Evolutionary conservation across 2,329 filamentous ascomycete genomes (phyloP).

Genomic region (Thielaviopsis ethacetica): DNA sequence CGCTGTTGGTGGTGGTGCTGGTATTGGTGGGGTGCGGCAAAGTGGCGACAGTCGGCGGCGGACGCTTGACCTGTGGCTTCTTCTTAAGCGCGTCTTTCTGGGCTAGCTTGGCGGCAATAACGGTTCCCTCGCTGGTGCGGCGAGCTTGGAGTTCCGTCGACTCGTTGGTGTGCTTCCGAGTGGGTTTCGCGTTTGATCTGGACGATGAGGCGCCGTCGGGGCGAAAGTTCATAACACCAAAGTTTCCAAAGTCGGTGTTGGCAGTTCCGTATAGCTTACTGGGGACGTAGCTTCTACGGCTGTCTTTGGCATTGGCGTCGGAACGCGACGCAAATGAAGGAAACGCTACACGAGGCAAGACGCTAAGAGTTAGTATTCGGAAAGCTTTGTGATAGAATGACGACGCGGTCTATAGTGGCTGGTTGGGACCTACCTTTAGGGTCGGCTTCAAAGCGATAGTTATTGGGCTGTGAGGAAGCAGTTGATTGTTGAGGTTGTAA

Average conservation of each 20-base stretch:
- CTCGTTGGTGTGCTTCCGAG: slow-evolving; percentile 16
- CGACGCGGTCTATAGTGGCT: background rate
- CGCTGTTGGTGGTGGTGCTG: background rate
- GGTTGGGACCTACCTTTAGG: slow-evolving; percentile 4
- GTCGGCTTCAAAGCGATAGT: slow-evolving; percentile 5
- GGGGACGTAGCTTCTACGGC: slow-evolving; percentile 37
- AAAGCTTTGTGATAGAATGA: background rate
- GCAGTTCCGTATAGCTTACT: slow-evolving; percentile 45
- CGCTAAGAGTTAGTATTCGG: background rate
- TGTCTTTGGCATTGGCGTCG: slow-evolving; percentile 7
- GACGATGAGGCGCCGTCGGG: slow-evolving; percentile 2
- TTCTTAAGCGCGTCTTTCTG: slow-evolving; percentile 33
- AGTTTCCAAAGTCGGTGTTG: slow-evolving; percentile 40
- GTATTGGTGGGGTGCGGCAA: background rate
- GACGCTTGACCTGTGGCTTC: slow-evolving; percentile 6
- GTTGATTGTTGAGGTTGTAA: background rate
- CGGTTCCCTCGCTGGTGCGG: slow-evolving; percentile 44
- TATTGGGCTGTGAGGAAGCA: slow-evolving; percentile 6
- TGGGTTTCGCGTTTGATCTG: slow-evolving; percentile 21
- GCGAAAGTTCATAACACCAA: slow-evolving; percentile 44
- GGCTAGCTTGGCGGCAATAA: slow-evolving; percentile 38
- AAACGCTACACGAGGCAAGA: slow-evolving; percentile 4
- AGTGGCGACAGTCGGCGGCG: background rate
- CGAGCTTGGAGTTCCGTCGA: slow-evolving; percentile 37
- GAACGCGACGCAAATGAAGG: slow-evolving; percentile 3